Evolutionary conservation across 805 yeast genomes (phyloP).

Genomic region (Metschnikowia reukaufii): DNA sequence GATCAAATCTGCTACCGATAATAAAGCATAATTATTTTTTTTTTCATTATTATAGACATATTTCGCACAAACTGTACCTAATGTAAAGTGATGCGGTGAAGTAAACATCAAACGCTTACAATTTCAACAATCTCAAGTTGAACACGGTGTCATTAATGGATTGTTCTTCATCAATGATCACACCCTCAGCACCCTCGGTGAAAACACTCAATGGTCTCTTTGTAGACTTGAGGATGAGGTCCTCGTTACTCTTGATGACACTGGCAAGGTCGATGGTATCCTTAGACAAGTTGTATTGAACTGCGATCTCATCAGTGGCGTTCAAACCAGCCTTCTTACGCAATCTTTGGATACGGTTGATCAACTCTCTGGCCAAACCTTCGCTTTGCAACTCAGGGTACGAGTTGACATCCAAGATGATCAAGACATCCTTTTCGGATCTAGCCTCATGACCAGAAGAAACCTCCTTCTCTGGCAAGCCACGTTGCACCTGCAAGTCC

Average conservation of each 20-base stretch:
- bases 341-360: slow-evolving; percentile 95
- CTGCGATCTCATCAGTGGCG: slow-evolving; percentile 92
- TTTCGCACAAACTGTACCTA: neutral
- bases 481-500: slow-evolving; percentile 88
- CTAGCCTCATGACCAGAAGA: slow-evolving; percentile 80
- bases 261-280: slow-evolving; percentile 65
- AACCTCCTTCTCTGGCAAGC: slow-evolving; percentile 67
- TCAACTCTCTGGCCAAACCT: slow-evolving; percentile 93
- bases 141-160: slow-evolving; percentile 70
- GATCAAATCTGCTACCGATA: neutral
- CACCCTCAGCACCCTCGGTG: slow-evolving; percentile 39
- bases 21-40: neutral
- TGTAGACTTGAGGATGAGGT: slow-evolving; percentile 73
- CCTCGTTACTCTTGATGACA: slow-evolving; percentile 63
- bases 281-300: slow-evolving; percentile 68
- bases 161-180: slow-evolving; percentile 84
- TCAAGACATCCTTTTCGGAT: slow-evolving; percentile 84
- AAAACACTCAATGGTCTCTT: slow-evolving; percentile 58
- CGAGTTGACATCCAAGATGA: slow-evolving; percentile 83
- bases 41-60: neutral
- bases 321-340: slow-evolving; percentile 95
- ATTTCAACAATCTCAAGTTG: slow-evolving; percentile 71
- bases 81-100: neutral
- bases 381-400: slow-evolving; percentile 88
- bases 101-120: slow-evolving; percentile 33